These are phyloP conservation scores for Trichosporon sp. DNA, from an alignment of 1,284 basidiomycete species.

Conservation along the genomic window DNA sequence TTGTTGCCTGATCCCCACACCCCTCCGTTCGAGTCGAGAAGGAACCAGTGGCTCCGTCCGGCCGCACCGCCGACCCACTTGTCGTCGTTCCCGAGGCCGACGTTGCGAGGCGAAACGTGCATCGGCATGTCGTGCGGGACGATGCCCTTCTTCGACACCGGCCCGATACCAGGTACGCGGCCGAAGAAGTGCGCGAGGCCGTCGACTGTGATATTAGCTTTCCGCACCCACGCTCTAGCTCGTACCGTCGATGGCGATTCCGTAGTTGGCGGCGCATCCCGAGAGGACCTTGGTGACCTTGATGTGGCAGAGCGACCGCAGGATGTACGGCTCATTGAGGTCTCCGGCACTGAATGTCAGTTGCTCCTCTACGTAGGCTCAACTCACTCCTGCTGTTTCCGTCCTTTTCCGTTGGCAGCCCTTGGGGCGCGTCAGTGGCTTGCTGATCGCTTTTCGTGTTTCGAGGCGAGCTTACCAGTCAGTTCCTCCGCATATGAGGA, in stretches of 20 bases:
- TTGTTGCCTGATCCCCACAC: slow-evolving; percentile 84
- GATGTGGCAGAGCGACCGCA: slow-evolving; percentile 79
- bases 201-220: slow-evolving; percentile 45
- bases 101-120: slow-evolving; percentile 58
- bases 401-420: slow-evolving; percentile 8
- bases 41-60: slow-evolving; percentile 73
- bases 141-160: slow-evolving; percentile 54
- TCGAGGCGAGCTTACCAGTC: slow-evolving; percentile 2
- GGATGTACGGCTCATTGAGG: slow-evolving; percentile 76
- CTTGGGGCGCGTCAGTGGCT: background rate
- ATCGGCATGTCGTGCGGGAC: slow-evolving; percentile 68
- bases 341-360: slow-evolving; percentile 51
- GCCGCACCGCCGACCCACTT: slow-evolving; percentile 75
- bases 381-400: slow-evolving; percentile 11
- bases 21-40: slow-evolving; percentile 74
- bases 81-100: slow-evolving; percentile 60
- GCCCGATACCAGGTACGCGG: slow-evolving; percentile 61
- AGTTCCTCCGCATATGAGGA: slow-evolving; percentile 13
- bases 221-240: slow-evolving; percentile 10
- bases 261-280: slow-evolving; percentile 62
- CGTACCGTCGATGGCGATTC: slow-evolving; percentile 60
- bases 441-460: background rate
- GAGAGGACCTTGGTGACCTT: slow-evolving; percentile 66
- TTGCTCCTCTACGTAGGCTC: background rate
- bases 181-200: slow-evolving; percentile 84